Percentiles rank a stretch among this genome's conserved stretches.
phyloP scores from a whole-genome alignment of 176 grass and related monocot species.

The Oryza glaberrima region DNA sequence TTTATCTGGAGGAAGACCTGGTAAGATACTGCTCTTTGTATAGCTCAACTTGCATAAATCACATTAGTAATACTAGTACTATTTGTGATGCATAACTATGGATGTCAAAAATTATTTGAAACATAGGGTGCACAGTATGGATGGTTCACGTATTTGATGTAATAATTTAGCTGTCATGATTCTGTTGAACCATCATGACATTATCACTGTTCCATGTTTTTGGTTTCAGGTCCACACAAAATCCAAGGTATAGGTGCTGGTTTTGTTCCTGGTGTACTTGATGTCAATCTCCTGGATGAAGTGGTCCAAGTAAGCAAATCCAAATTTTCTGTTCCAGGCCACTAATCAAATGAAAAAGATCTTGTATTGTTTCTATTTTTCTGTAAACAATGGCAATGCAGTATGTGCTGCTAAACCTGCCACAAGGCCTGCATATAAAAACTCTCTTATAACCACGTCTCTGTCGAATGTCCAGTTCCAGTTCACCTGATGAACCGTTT shows the following conservation, averaged over 20 bases:
- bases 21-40: slow-evolving; percentile 26
- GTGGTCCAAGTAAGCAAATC: slow-evolving; percentile 42
- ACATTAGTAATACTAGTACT: background rate
- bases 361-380: background rate
- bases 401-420: background rate
- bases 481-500: background rate
- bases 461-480: too few species aligned
- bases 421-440: background rate
- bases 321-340: background rate
- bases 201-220: background rate
- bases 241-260: slow-evolving; percentile 64
- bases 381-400: background rate
- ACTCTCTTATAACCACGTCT: too few species aligned
- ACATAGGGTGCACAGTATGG: background rate
- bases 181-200: background rate
- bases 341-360: background rate
- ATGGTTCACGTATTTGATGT: background rate
- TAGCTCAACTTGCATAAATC: background rate
- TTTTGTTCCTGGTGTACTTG: slow-evolving; percentile 60
- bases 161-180: background rate
- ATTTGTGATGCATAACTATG: background rate
- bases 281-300: slow-evolving; percentile 57
- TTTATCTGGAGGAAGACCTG: slow-evolving; percentile 57
- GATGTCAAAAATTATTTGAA: background rate
- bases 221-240: slow-evolving; percentile 52